Percentiles rank a stretch among this genome's conserved stretches.
Conservation (phyloP, 495 filamentous ascomycete genomes). For the Xylaria intraflava region DNA sequence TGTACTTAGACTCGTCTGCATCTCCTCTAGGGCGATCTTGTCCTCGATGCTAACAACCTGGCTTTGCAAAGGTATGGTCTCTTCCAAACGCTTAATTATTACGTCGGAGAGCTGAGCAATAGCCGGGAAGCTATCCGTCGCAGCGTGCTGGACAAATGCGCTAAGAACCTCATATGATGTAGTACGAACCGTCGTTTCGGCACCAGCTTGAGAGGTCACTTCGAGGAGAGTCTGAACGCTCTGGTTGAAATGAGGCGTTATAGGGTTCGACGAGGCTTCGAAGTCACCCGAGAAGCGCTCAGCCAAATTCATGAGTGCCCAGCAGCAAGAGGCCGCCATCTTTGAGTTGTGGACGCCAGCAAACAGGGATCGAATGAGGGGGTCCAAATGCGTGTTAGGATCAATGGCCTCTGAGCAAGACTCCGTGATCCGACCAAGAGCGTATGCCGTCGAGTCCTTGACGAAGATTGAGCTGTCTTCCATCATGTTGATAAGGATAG, state of each 20-base stretch:
- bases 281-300: slow-evolving; percentile 83
- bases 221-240: slow-evolving; percentile 79
- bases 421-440: slow-evolving; percentile 92
- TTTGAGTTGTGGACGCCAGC: slow-evolving; percentile 85
- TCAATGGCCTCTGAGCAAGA: slow-evolving; percentile 83
- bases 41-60: slow-evolving; percentile 97
- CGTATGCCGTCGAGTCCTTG: slow-evolving; percentile 94
- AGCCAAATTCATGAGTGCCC: slow-evolving; percentile 97
- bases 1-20: slow-evolving; percentile 90
- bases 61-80: slow-evolving; percentile 81
- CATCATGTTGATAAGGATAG: slow-evolving; percentile 93
- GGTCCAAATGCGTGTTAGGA: slow-evolving; percentile 68
- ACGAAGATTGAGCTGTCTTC: slow-evolving; percentile 81
- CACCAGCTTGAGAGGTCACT: slow-evolving; percentile 74
- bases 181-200: slow-evolving; percentile 90
- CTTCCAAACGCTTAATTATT: slow-evolving; percentile 80
- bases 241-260: slow-evolving; percentile 87
- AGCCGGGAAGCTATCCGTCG: slow-evolving; percentile 72
- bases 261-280: slow-evolving; percentile 68
- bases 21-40: slow-evolving; percentile 87
- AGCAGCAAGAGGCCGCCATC: slow-evolving; percentile 97
- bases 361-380: slow-evolving; percentile 83
- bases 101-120: slow-evolving; percentile 77
- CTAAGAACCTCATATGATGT: slow-evolving; percentile 98
- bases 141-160: slow-evolving; percentile 83